phyloP scores from a whole-genome alignment of 2,329 filamentous ascomycete genomes.

The Pseudogymnoascus sp. region DNA sequence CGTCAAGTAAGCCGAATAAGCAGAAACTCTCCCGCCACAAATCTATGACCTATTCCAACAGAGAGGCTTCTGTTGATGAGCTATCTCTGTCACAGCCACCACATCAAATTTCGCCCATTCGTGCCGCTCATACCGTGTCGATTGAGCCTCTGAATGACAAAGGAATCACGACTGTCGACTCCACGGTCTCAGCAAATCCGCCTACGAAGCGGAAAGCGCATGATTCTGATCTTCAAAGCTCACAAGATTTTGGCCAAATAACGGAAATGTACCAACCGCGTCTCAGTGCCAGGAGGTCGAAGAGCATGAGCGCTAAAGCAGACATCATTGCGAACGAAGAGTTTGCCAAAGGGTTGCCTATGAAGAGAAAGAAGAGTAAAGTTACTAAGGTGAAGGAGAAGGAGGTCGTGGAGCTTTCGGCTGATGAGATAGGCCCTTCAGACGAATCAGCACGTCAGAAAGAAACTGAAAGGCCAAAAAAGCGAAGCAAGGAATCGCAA shows the following conservation, averaged over 20 bases:
- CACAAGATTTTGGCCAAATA: slow-evolving; percentile 4
- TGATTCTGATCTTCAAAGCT: background rate
- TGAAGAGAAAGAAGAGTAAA: background rate
- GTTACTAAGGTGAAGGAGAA: background rate
- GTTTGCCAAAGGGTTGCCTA: background rate
- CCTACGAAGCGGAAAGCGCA: background rate
- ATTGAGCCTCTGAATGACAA: background rate
- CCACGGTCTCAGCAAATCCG: background rate
- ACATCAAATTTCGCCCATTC: background rate
- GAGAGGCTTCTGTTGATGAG: slow-evolving; percentile 10
- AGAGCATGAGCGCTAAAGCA: slow-evolving; percentile 12
- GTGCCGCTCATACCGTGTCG: background rate
- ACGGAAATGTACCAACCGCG: slow-evolving; percentile 13
- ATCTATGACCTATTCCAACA: background rate
- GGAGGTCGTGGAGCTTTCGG: background rate
- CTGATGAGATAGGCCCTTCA: background rate
- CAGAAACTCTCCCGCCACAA: background rate
- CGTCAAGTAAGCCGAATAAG: background rate
- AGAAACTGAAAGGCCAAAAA: background rate
- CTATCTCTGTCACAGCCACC: background rate
- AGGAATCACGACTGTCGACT: background rate
- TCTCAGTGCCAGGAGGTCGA: slow-evolving; percentile 12
- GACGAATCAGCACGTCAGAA: background rate
- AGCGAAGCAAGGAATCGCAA: background rate
- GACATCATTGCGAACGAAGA: background rate